Conservation (phyloP, 169 alveolate species). For the Plasmodium berghei region DNA sequence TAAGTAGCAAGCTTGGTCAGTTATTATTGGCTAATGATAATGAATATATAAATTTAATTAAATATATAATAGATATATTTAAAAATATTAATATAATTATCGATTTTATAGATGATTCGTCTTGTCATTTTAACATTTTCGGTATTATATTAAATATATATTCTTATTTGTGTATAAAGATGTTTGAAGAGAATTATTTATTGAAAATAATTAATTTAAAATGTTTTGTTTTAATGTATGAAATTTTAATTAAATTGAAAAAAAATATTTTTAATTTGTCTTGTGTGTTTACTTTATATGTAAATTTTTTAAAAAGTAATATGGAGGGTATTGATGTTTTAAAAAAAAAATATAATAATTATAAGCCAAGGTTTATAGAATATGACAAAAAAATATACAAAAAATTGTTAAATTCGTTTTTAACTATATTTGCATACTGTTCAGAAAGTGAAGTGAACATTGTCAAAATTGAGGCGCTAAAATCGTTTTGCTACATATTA, state of each 20-base stretch:
- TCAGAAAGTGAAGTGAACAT: conserved; percentile 25
- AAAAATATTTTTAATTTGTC: conserved; percentile 37
- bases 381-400: conserved; percentile 38
- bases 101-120: background rate
- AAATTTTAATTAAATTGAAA: conserved; percentile 28
- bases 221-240: conserved; percentile 55
- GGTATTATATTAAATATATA: conserved; percentile 46
- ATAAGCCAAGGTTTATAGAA: conserved; percentile 1
- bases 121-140: conserved; percentile 21
- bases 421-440: conserved; percentile 26
- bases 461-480: conserved; percentile 43
- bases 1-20: conserved; percentile 14
- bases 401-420: conserved; percentile 60
- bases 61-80: conserved; percentile 14
- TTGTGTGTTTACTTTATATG: conserved; percentile 41
- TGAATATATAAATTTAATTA: conserved; percentile 34
- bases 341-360: conserved; percentile 19
- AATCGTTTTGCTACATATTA: conserved; percentile 25
- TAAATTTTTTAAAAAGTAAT: conserved; percentile 44
- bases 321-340: conserved; percentile 39
- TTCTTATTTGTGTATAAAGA: conserved; percentile 48
- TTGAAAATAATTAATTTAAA: conserved; percentile 33
- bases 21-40: conserved; percentile 32
- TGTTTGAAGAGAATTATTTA: conserved; percentile 32
- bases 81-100: conserved; percentile 12